Conservation (phyloP, 2,329 filamentous ascomycete genomes). For the Hortaea werneckii region DNA sequence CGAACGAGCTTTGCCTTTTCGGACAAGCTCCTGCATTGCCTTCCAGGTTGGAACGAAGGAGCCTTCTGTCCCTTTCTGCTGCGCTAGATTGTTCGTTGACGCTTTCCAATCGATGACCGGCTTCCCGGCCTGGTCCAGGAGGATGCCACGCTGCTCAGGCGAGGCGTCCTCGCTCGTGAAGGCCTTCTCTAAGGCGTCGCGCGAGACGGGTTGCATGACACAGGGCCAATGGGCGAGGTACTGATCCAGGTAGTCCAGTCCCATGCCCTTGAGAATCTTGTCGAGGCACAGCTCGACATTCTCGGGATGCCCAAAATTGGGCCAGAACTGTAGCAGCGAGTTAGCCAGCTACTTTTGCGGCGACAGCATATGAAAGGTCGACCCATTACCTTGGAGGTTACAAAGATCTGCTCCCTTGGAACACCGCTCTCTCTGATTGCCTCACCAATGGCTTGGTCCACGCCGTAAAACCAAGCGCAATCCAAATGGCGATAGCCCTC, state of each 20-base stretch:
- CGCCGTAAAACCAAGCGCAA: slow-evolving; percentile 19
- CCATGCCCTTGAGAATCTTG: slow-evolving; percentile 29
- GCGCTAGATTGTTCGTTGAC: slow-evolving; percentile 10
- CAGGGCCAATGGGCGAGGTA: slow-evolving; percentile 35
- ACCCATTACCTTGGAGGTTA: slow-evolving; percentile 7
- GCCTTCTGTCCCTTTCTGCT: slow-evolving; percentile 11
- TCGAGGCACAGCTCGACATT: slow-evolving; percentile 23
- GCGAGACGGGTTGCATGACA: slow-evolving; percentile 9
- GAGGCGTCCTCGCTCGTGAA: slow-evolving; percentile 4
- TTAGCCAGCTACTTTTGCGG: background rate
- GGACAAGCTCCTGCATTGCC: slow-evolving; percentile 17
- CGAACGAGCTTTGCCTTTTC: slow-evolving; percentile 18
- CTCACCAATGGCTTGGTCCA: slow-evolving; percentile 12
- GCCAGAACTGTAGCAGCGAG: slow-evolving; percentile 17
- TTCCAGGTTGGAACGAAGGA: slow-evolving; percentile 21
- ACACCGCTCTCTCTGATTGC: slow-evolving; percentile 16
- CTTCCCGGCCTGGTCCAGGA: slow-evolving; percentile 6
- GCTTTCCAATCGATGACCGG: slow-evolving; percentile 14
- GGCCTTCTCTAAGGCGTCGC: slow-evolving; percentile 11
- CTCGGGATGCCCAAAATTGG: slow-evolving; percentile 13
- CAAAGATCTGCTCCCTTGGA: slow-evolving; percentile 17
- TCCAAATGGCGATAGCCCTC: slow-evolving; percentile 20
- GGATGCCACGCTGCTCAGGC: slow-evolving; percentile 7
- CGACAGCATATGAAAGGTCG: background rate
- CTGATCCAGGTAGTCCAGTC: slow-evolving; percentile 33